These are phyloP conservation scores for Styphnolobium japonicum DNA, from an alignment of 306 rosid species.

Conservation along the genomic window DNA sequence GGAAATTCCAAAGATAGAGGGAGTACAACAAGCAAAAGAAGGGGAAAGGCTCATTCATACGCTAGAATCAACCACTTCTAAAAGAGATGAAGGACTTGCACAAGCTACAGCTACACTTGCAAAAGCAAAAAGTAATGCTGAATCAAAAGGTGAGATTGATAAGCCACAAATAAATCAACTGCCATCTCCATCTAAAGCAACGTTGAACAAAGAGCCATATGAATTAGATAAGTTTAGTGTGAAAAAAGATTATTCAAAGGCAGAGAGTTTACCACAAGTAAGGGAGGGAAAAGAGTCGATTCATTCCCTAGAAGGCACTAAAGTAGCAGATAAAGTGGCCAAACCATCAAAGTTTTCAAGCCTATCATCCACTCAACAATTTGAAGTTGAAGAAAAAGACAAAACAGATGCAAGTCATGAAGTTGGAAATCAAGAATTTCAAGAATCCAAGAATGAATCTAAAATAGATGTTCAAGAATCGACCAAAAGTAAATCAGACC, in stretches of 20 bases:
- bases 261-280: not conserved
- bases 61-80: not conserved
- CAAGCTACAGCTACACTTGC: not conserved
- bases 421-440: not conserved
- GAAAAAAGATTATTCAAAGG: not conserved
- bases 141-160: slow-evolving; percentile 17
- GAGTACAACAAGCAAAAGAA: not conserved
- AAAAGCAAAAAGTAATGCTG: not conserved
- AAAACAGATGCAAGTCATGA: not conserved
- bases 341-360: not conserved
- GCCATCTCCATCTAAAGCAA: not conserved
- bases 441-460: not conserved
- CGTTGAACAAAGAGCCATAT: not conserved
- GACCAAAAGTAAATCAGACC: not conserved
- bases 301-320: not conserved
- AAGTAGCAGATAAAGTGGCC: not conserved
- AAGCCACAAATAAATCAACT: not conserved
- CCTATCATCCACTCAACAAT: slow-evolving; percentile 1
- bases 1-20: not conserved
- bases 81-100: not conserved
- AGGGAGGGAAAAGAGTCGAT: not conserved
- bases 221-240: not conserved
- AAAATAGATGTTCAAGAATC: slow-evolving; percentile 15
- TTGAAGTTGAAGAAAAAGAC: not conserved
- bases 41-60: not conserved